A percentile compares a stretch with the other conserved stretches of the same genome.
These are phyloP conservation scores for Pythium vanterpoolii DNA, from an alignment of 352 stramenopile genomes.

Conservation along the genomic window DNA sequence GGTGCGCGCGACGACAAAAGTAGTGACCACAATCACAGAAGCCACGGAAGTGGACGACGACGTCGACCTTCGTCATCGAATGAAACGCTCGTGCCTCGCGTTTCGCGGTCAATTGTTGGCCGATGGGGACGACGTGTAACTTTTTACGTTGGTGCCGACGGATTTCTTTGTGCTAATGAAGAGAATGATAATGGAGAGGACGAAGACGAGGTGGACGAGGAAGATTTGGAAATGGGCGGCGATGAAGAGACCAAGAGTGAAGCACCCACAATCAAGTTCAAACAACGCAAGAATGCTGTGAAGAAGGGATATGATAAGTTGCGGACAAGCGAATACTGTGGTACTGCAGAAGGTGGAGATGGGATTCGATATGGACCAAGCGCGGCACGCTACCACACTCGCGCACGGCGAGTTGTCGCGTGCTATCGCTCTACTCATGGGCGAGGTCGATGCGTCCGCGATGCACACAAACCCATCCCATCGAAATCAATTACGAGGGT, in stretches of 20 bases:
- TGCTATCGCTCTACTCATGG: slow-evolving; percentile 40
- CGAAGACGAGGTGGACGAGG: neutral
- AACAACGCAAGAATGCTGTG: neutral
- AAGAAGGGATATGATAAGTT: neutral
- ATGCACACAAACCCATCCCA: neutral
- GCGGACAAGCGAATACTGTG: neutral
- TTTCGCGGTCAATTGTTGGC: slow-evolving; percentile 54
- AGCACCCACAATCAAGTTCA: slow-evolving; percentile 4
- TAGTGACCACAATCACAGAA: neutral
- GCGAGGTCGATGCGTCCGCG: slow-evolving; percentile 21
- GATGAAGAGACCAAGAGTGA: slow-evolving; percentile 15
- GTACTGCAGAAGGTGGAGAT: slow-evolving; percentile 58
- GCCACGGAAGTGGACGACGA: neutral
- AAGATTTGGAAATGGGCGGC: slow-evolving; percentile 1
- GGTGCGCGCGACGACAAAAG: slow-evolving; percentile 10
- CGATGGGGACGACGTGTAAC: slow-evolving; percentile 53
- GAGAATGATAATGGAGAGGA: neutral
- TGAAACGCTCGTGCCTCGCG: slow-evolving; percentile 39
- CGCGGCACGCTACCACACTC: slow-evolving; percentile 27
- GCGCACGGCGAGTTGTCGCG: slow-evolving; percentile 32
- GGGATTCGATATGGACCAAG: slow-evolving; percentile 39
- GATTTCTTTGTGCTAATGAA: slow-evolving; percentile 73
- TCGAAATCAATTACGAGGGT: neutral
- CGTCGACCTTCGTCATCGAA: slow-evolving; percentile 3
- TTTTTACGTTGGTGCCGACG: slow-evolving; percentile 39